Conservation (phyloP, 1,284 basidiomycete genomes). For the Moniliophthora roreri region DNA sequence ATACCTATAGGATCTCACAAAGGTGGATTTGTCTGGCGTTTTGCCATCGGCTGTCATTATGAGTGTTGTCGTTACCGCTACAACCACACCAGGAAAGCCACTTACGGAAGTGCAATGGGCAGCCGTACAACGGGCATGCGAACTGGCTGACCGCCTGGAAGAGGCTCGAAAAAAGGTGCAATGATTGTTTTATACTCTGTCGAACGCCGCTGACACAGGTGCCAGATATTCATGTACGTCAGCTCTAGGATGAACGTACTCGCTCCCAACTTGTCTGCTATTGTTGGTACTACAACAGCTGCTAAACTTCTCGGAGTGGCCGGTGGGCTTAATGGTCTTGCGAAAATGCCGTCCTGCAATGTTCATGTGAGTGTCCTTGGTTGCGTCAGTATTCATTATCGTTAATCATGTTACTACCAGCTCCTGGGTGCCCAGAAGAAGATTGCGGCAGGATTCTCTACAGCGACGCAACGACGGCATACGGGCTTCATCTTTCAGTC, state of each 20-base stretch:
- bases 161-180: conserved; percentile 81
- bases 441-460: conserved; percentile 84
- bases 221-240: conserved; percentile 95
- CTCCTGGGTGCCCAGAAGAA: conserved; percentile 94
- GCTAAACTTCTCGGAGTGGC: conserved; percentile 98
- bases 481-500: conserved; percentile 97
- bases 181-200: conserved; percentile 26
- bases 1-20: conserved; percentile 69
- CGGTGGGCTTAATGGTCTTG: conserved; percentile 87
- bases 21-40: conserved; percentile 77
- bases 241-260: conserved; percentile 98
- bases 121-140: conserved; percentile 82
- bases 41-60: conserved; percentile 93
- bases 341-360: conserved; percentile 96
- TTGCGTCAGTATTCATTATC: conserved; percentile 3
- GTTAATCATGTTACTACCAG: conserved; percentile 36
- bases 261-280: conserved; percentile 96
- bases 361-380: conserved; percentile 69
- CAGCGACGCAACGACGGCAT: conserved; percentile 82
- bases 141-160: conserved; percentile 86
- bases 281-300: conserved; percentile 97
- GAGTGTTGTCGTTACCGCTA: conserved; percentile 95
- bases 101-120: conserved; percentile 76
- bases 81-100: conserved; percentile 80
- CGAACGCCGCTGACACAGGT: conserved; percentile 22